Evolutionary conservation across 257 asterid species (phyloP), one percentile per base, ranked within the genome.

Genomic region (Forsythia suspensa): DNA sequence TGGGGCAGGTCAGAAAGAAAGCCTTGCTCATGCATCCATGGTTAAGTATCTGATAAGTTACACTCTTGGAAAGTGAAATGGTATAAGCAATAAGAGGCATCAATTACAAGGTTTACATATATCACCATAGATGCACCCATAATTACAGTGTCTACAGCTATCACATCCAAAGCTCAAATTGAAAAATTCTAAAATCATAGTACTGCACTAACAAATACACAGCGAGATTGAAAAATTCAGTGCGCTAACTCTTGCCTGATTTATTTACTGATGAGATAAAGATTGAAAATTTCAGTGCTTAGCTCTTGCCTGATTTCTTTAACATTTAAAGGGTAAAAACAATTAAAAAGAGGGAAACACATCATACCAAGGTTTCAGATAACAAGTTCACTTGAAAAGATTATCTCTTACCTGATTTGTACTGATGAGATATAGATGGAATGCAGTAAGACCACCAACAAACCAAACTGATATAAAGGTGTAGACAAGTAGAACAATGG

Each of bases 391-490:
- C 6, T 51, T 15, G 81, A 24, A 42, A 79, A 43, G 48, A 46
- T 75, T 72, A 69, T 52, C 29, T 42, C 76, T 67, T 72, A 91
- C 99, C 97, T 93, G 99, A 87, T 95, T 93, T 73, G 98, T 93
- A 70, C 98, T 86, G 74, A 95, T 95, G 71, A 95, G 96, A 80
- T 95, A 95, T 6, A 95, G 83, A 87, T 95, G 99, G 85, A 95
- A 95, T 16, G 94, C 96, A 0, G 98, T 90, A 44, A 95, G 97
- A 78, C 99, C 98, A 77, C 99, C 98, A 70, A 93, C 99, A 82
- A 95, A 95, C 98, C 99, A 95, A 81, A 95, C 96, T 3, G 94
- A 89, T 79, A 95, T 83, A 68, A 95, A 95, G 72, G 98, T 92
- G 89, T 95, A 93, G 78, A 88, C 80, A 18, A 95, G 87, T 66